phyloP scores from a whole-genome alignment of 768 basidiomycete species.

The Lactarius akahatsu region DNA sequence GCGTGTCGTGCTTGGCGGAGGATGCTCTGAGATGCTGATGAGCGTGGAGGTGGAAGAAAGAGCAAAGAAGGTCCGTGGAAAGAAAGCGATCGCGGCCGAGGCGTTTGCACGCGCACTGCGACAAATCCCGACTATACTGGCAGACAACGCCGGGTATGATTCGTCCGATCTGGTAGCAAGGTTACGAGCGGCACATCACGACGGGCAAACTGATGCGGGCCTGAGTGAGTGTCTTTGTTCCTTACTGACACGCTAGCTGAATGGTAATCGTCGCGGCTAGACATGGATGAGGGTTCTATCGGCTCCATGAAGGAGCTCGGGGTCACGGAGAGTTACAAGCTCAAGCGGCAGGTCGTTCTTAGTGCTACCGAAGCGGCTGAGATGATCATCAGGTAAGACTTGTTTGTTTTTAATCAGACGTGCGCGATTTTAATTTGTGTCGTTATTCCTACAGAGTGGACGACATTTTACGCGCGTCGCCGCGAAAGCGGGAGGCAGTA shows the following conservation, averaged over 20 bases:
- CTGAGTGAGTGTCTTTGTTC: conserved; percentile 56
- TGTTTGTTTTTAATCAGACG: neutral
- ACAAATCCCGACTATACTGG: conserved; percentile 94
- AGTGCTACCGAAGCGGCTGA: conserved; percentile 96
- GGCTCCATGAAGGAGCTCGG: conserved; percentile 88
- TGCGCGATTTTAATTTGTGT: conserved; percentile 9
- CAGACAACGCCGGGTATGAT: conserved; percentile 97
- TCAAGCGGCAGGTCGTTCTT: conserved; percentile 92
- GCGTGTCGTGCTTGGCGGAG: conserved; percentile 89
- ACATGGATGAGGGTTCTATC: conserved; percentile 84
- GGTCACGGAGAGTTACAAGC: conserved; percentile 94
- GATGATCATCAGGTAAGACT: conserved; percentile 89
- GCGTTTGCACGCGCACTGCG: conserved; percentile 85
- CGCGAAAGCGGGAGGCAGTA: conserved; percentile 80
- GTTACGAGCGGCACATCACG: conserved; percentile 91
- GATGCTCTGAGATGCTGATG: conserved; percentile 99
- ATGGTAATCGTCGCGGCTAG: conserved; percentile 40
- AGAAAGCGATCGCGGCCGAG: conserved; percentile 94
- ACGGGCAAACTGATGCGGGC: conserved; percentile 82
- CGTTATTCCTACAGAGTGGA: conserved; percentile 61
- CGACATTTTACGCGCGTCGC: conserved; percentile 84
- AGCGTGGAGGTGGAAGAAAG: conserved; percentile 89
- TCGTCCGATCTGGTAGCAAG: conserved; percentile 92
- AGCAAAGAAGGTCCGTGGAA: conserved; percentile 81
- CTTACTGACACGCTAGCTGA: conserved; percentile 1